Conservation (phyloP, 176 grass and related monocot genomes). For the Thinopyrum elongatum region DNA sequence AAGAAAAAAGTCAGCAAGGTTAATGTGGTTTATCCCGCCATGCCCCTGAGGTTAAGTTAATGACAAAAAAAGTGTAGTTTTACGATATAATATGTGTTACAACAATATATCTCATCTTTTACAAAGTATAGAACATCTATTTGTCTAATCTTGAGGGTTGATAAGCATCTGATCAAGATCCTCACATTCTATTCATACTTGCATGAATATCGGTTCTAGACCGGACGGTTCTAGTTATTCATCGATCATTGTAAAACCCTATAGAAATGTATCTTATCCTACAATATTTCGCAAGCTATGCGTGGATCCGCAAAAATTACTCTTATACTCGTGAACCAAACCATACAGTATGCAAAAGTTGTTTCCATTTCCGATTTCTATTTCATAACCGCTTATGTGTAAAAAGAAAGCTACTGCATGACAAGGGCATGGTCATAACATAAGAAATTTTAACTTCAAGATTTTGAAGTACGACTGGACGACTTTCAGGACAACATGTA, state of each 20-base stretch:
- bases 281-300: background rate
- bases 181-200: background rate
- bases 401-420: background rate
- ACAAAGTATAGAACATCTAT: too few relatives aligned
- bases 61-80: background rate
- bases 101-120: too few relatives aligned
- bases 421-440: background rate
- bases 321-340: background rate
- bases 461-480: background rate
- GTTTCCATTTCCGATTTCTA: background rate
- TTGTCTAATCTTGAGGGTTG: too few relatives aligned
- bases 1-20: background rate
- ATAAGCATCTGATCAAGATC: too few relatives aligned
- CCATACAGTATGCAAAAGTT: background rate
- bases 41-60: background rate
- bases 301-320: too few relatives aligned
- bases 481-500: background rate
- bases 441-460: background rate
- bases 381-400: background rate
- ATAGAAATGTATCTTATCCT: background rate
- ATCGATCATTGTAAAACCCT: background rate
- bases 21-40: background rate
- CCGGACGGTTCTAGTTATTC: background rate
- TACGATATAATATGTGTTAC: too few relatives aligned
- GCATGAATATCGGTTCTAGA: background rate